Base-by-base conservation (phyloP, 441 rosid genomes). In the Metrosideros polymorpha region DNA sequence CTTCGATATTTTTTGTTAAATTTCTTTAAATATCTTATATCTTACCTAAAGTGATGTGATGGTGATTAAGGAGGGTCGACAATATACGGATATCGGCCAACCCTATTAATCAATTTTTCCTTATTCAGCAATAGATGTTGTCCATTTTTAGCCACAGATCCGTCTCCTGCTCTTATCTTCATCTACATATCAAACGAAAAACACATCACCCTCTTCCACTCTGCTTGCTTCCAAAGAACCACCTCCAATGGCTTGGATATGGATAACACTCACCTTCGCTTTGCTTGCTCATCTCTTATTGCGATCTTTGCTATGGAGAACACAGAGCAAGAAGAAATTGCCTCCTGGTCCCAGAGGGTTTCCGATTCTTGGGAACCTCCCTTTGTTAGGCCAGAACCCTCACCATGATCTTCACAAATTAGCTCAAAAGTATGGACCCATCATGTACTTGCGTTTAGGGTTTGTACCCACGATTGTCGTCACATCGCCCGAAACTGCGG, bases 271-370 rank as follows among this genome's bases (percentile, higher is more conserved):
- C 30, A n/a, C 85, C 13, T 17, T 85, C 9, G 18, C 87, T 18
- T 53, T 76, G 15, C 22, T 88, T 32, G 25, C 87, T 14, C 79
- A 85, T 76, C 32, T 89, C 51, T 17, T 89, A 0, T 9, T 63
- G 3, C 83, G 27, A 17, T 43, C 85, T 15, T 82, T 39, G 83
- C 6, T 85, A 1, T 50, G 87, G 87, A 56, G 25, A 51, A 85
- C 7, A 66, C 30, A 66, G 35, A 55, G 12, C 45, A 85, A 27
- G 61, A 90, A 27, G 63, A 88, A 85, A 85, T 63, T 91, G 35
- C 94, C 94, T 19, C 95, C 95, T 3, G 94, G 95, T 4, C 95
- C 94, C 3, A 88, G 59, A 84, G 94, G 93, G 12, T 82, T 91
- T 15, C 95, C 95, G 0, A 86, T 93, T 45, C 84, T 93, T 4